Evolutionary conservation across 768 basidiomycete species (phyloP).

Genomic region (Leccinellum rugosiceps): DNA sequence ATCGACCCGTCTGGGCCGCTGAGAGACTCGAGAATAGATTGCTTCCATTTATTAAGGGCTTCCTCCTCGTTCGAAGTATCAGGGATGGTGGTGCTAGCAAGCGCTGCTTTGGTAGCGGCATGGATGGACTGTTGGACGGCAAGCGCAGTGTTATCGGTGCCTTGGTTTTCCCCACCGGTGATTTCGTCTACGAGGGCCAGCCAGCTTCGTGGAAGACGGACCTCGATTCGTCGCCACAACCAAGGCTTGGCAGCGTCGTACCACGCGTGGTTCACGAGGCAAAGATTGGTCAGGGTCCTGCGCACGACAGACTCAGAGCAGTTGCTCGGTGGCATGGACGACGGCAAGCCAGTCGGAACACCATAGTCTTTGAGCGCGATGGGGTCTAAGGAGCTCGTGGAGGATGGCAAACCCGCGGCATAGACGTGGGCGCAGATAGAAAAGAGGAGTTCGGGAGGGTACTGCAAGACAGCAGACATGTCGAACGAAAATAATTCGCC

Average conservation of each 20-base stretch:
- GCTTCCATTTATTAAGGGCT: slow-evolving; percentile 50
- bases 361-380: slow-evolving; percentile 43
- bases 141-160: slow-evolving; percentile 50
- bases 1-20: slow-evolving; percentile 67
- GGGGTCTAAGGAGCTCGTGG: slow-evolving; percentile 65
- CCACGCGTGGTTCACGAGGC: slow-evolving; percentile 76
- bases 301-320: slow-evolving; percentile 69
- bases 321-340: slow-evolving; percentile 66
- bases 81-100: slow-evolving; percentile 42
- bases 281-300: slow-evolving; percentile 64
- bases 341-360: slow-evolving; percentile 61
- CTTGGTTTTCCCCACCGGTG: slow-evolving; percentile 60
- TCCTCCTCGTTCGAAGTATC: slow-evolving; percentile 38
- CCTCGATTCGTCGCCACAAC: slow-evolving; percentile 82
- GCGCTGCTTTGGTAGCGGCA: slow-evolving; percentile 61
- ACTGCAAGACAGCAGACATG: slow-evolving; percentile 39
- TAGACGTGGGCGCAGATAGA: slow-evolving; percentile 73
- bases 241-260: slow-evolving; percentile 82
- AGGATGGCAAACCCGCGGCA: slow-evolving; percentile 55
- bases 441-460: slow-evolving; percentile 70
- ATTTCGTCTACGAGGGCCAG: slow-evolving; percentile 78
- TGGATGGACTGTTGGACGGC: slow-evolving; percentile 67
- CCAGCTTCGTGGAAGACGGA: slow-evolving; percentile 82
- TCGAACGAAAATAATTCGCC: not conserved
- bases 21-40: slow-evolving; percentile 56